Evolutionary conservation across 768 basidiomycete species (phyloP), one percentile per base, ranked within the genome.

Genomic region (Tricholoma terreum): DNA sequence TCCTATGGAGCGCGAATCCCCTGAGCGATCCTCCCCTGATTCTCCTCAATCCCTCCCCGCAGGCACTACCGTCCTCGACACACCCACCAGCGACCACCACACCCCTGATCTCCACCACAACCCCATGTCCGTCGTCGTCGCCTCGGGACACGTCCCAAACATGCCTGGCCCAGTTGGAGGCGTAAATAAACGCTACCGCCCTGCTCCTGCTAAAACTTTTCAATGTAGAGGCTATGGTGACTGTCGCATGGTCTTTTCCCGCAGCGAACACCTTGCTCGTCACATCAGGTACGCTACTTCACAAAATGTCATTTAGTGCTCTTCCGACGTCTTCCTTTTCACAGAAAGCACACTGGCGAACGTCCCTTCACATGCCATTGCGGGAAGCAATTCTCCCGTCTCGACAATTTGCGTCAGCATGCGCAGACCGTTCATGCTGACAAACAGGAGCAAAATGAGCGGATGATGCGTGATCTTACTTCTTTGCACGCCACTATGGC

Each of bases 401-500:
- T 98, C 69, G 96, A 98, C 75, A 98, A 98, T 68, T 83, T 98
- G 2, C 87, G 96, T 46, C 96, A 98, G 69, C 96, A 98, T 71
- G 92, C 94, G 0, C 91, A 95, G 79, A 96, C 95, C 5, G 94
- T 97, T 1, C 96, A 98, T 66, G 86, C 93, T n/a, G 94, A 97
- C 70, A 91, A 92, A 77, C 85, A 85, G 70, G 89, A 90, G 0
- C 83, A 86, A 73, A 95, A 95, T 76, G 90, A 92, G 69, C 77
- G 82, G 52, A 94, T 93, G 91, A 94, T 94, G 90, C 86, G 89
- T 63, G 89, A 92, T 57, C 84, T 95, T 59, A 90, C 90, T 50
- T 80, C 83, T 4, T 80, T 95, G 46, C 92, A 95, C 64, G 89
- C 91, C 42, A 80, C 79, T 57, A 93, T 95, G 84, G 85, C 88